Conservation (phyloP, 1,284 basidiomycete species). For the Cerrena zonata region DNA sequence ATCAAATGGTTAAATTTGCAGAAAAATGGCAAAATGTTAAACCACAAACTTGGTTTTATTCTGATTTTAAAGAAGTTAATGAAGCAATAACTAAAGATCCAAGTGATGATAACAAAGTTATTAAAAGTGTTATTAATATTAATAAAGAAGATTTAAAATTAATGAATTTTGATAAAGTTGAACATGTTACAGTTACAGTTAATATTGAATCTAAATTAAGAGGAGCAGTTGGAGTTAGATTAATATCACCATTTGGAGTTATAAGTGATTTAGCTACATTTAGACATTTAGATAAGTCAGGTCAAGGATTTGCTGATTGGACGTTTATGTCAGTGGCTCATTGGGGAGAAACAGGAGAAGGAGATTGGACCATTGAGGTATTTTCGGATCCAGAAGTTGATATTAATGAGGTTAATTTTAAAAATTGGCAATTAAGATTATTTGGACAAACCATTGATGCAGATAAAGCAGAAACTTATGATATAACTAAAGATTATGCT, state of each 20-base stretch:
- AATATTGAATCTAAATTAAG: constrained; percentile 88
- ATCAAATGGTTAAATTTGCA: constrained; percentile 76
- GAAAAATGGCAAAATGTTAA: constrained; percentile 84
- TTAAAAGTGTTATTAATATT: constrained; percentile 68
- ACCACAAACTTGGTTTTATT: constrained; percentile 87
- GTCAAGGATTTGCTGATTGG: constrained; percentile 85
- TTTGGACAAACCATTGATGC: too few species aligned
- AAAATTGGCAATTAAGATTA: too few species aligned
- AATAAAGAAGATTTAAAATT: constrained; percentile 65
- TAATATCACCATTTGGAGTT: constrained; percentile 82
- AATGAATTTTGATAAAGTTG: constrained; percentile 81
- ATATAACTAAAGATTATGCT: too few species aligned
- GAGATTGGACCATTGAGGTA: too few species aligned
- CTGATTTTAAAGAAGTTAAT: constrained; percentile 61
- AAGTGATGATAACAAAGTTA: constrained; percentile 64
- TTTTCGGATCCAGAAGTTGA: too few species aligned
- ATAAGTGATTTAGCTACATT: constrained; percentile 78
- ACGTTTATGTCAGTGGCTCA: constrained; percentile 98
- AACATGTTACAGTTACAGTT: constrained; percentile 89
- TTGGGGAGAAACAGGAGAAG: too few species aligned
- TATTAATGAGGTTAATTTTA: too few species aligned
- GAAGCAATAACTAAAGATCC: constrained; percentile 58
- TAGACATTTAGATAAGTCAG: constrained; percentile 65
- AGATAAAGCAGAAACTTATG: too few species aligned
- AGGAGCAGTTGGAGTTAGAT: constrained; percentile 90